phyloP scores from a whole-genome alignment of 1,139 yeast species.

The Arxiozyma bovina region DNA sequence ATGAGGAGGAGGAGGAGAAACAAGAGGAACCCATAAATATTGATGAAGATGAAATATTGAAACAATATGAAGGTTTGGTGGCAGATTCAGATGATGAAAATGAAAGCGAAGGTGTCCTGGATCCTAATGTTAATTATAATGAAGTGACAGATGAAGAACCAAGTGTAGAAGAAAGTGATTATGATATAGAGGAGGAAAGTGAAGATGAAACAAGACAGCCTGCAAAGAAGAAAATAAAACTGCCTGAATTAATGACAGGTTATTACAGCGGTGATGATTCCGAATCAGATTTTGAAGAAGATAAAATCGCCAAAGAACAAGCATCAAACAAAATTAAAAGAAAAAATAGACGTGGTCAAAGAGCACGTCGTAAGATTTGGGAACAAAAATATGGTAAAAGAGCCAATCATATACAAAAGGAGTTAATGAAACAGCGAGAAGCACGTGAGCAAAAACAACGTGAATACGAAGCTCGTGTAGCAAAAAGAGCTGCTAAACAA shows the following conservation, averaged over 20 bases:
- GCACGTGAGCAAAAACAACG: conserved; percentile 51
- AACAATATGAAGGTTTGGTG: conserved; percentile 43
- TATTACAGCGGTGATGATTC: conserved; percentile 60
- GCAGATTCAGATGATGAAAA: conserved; percentile 50
- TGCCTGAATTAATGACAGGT: conserved; percentile 71
- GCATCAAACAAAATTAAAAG: conserved; percentile 37
- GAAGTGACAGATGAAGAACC: conserved; percentile 51
- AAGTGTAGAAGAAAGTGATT: conserved; percentile 34
- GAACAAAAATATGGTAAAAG: conserved; percentile 74
- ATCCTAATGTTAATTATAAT: conserved; percentile 41
- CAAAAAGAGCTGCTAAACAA: conserved; percentile 52
- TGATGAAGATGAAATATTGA: conserved; percentile 27
- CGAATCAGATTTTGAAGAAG: conserved; percentile 42
- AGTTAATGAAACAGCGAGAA: conserved; percentile 43
- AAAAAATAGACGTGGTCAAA: conserved; percentile 90
- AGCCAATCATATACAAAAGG: conserved; percentile 76
- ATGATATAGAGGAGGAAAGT: conserved; percentile 24
- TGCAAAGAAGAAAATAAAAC: conserved; percentile 28
- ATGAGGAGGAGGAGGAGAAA: conserved; percentile 1
- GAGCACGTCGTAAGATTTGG: conserved; percentile 96
- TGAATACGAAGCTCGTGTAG: conserved; percentile 67
- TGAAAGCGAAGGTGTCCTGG: conserved; percentile 31
- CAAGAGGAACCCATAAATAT: conserved; percentile 12
- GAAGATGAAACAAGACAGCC: conserved; percentile 34
- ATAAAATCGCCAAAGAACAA: conserved; percentile 49